These are phyloP conservation scores for Blumeria graminis DNA, from an alignment of 2,329 filamentous ascomycete species.

Conservation along the genomic window DNA sequence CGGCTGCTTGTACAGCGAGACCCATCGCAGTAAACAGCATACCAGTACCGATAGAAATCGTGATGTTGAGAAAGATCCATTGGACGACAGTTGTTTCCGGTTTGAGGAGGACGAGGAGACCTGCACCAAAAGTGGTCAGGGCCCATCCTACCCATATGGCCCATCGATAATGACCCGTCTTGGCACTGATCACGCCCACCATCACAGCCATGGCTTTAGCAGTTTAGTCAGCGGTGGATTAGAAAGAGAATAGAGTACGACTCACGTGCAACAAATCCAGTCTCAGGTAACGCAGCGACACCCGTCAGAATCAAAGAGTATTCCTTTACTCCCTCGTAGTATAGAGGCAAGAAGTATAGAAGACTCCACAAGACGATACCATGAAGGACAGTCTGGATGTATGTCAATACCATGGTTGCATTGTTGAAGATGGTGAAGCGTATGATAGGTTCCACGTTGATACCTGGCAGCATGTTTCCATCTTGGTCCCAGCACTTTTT, in stretches of 20 bases:
- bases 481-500: constrained; percentile 9
- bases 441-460: constrained; percentile 16
- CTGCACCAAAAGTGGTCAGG: constrained; percentile 31
- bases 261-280: constrained; percentile 32
- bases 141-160: constrained; percentile 32
- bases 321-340: constrained; percentile 26
- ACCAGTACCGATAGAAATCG: constrained; percentile 35
- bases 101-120: constrained; percentile 26
- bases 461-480: constrained; percentile 7
- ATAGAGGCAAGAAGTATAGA: constrained; percentile 29
- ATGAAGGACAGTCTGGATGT: constrained; percentile 29
- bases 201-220: constrained; percentile 29
- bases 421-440: constrained; percentile 21
- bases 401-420: constrained; percentile 24
- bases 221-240: constrained; percentile 27
- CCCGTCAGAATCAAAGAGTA: constrained; percentile 28
- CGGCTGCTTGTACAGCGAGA: constrained; percentile 37
- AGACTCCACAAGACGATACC: constrained; percentile 29
- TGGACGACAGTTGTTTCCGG: constrained; percentile 23
- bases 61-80: constrained; percentile 37
- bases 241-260: constrained; percentile 21
- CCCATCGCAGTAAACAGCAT: constrained; percentile 40
- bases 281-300: constrained; percentile 32
- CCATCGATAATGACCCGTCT: constrained; percentile 33
- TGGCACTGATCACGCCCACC: constrained; percentile 28